Percentiles rank a stretch among this genome's conserved stretches.
Evolutionary conservation across 352 stramenopile species (phyloP).

Genomic region (Pythium guiyangense): DNA sequence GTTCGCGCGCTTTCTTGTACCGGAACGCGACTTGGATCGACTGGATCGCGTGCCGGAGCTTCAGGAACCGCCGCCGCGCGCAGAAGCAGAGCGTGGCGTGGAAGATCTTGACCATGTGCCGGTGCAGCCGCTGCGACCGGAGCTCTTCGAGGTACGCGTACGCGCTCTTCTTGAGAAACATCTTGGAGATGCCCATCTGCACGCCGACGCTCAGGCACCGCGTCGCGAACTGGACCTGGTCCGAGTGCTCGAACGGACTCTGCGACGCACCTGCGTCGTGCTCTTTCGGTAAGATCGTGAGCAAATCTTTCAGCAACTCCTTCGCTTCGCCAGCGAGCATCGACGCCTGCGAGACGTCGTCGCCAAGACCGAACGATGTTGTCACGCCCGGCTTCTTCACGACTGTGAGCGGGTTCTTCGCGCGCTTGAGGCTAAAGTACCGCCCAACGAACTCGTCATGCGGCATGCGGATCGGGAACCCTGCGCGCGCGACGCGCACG

Average conservation of each 20-base stretch:
- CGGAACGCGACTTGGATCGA: conserved; percentile 59
- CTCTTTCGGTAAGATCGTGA: conserved; percentile 89
- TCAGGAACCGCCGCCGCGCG: conserved; percentile 52
- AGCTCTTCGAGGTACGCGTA: conserved; percentile 91
- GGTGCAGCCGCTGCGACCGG: conserved; percentile 54
- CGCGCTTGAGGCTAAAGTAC: conserved; percentile 68
- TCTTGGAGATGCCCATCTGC: conserved; percentile 95
- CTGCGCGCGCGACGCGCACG: conserved; percentile 77
- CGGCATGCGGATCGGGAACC: conserved; percentile 77
- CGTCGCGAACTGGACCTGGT: conserved; percentile 60
- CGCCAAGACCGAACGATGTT: conserved; percentile 39
- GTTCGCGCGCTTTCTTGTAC: conserved; percentile 39
- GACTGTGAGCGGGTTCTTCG: conserved; percentile 32
- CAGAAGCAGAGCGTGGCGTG: conserved; percentile 59
- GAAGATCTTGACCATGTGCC: conserved; percentile 75
- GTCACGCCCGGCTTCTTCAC: conserved; percentile 21
- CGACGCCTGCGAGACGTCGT: conserved; percentile 30
- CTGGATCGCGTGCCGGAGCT: conserved; percentile 43
- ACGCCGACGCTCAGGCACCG: conserved; percentile 56
- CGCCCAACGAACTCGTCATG: conserved; percentile 69
- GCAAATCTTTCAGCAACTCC: conserved; percentile 78
- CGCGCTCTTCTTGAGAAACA: conserved; percentile 92
- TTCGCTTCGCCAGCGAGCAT: conserved; percentile 56
- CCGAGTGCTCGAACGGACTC: conserved; percentile 59
- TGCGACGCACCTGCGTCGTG: conserved; percentile 69